Evolutionary conservation across 257 asterid genomes (phyloP), one percentile per base, ranked within the genome.

Genomic region (Solanum rostratum): DNA sequence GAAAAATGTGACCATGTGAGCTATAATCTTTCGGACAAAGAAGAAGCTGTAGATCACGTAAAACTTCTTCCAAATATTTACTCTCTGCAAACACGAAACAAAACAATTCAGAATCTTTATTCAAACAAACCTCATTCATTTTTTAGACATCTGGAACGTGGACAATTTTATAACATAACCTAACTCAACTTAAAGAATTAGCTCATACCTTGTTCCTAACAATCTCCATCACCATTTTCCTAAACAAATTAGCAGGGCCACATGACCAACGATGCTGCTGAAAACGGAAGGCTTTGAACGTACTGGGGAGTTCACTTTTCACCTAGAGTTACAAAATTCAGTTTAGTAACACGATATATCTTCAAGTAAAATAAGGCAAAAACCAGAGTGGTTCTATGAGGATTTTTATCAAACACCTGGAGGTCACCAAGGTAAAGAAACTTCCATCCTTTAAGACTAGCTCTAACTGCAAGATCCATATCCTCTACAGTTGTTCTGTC

Each of bases 251-350:
- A 15, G 93, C 93, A 0, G 93, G 94, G 29, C 96, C 96, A 85
- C 96, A 91, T 2, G 94, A 91, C 96, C 96, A 92, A 27, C 96
- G 85, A 57, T 92, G 96, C 86, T 92, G 96, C 86, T 92, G 96
- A 86, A 85, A 92, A 20, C 94, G 89, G 85, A 88, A 92, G 16
- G 96, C 96, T 66, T 89, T 92, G 87, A 92, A 91, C 19, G 96
- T 91, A 87, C 96, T 91, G 1, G 96, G 96, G 24, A 91, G 94
- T 68, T 92, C 96, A 84, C 93, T 92, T 85, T 92, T 91, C 60
- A 92, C 96, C 96, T 92, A 52, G 39, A 19, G 13, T 24, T 7
- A 22, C 18, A 49, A 29, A 76, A 27, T 8, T 9, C 3, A 16
- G 24, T 76, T 76, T 49, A 76, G 82, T 76, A 76, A 76, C 55